A percentile compares a stretch with the other conserved stretches of the same genome.
These are phyloP conservation scores for Beauveria varroae DNA, from an alignment of 2,329 filamentous ascomycete species.

Conservation along the genomic window DNA sequence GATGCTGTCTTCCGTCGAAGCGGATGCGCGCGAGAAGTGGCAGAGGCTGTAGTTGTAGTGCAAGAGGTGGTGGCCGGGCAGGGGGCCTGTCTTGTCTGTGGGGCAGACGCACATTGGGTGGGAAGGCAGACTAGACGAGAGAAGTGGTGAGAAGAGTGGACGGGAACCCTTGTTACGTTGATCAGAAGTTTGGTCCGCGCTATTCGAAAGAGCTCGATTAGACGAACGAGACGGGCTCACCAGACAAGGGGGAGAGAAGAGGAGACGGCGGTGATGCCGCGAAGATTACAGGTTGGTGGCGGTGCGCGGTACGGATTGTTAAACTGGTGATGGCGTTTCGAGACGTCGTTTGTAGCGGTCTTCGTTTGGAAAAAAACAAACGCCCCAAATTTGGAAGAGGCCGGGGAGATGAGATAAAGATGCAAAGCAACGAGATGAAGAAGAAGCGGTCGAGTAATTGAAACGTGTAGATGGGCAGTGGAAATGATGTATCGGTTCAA, in stretches of 20 bases:
- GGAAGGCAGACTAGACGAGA: not conserved
- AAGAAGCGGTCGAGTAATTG: slow-evolving; percentile 2
- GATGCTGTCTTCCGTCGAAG: slow-evolving; percentile 4
- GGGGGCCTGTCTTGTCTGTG: slow-evolving; percentile 1
- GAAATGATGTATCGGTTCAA: not conserved
- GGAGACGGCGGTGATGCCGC: not conserved
- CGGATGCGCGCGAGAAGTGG: not conserved
- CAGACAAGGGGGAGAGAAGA: not conserved
- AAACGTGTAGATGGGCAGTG: not conserved
- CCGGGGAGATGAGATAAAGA: not conserved
- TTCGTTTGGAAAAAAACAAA: not conserved
- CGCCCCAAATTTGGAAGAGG: not conserved
- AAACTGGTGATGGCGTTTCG: not conserved
- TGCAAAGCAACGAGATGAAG: not conserved
- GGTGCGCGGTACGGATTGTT: not conserved
- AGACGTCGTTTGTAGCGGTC: not conserved
- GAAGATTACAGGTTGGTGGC: not conserved
- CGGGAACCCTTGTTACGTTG: not conserved
- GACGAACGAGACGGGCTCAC: not conserved
- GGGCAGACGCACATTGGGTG: slow-evolving; percentile 6
- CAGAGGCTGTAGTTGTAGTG: not conserved
- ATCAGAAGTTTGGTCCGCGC: not conserved
- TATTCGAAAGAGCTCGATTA: not conserved
- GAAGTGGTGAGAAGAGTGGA: not conserved
- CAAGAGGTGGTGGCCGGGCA: not conserved